phyloP scores from a whole-genome alignment of 768 basidiomycete genomes.

The Suillus plorans region DNA sequence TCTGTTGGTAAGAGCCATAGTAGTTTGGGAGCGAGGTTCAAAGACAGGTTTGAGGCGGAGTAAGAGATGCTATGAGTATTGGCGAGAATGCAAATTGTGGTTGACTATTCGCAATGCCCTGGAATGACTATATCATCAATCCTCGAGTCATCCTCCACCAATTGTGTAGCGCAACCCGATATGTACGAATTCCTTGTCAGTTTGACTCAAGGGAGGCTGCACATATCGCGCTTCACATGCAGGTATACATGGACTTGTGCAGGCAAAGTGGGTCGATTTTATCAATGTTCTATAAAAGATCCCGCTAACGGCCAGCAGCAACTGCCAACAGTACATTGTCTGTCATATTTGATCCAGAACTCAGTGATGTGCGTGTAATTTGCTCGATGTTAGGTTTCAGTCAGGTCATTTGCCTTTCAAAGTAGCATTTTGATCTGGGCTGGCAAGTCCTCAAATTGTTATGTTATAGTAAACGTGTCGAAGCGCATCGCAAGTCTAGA shows the following conservation, averaged over 20 bases:
- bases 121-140: background rate
- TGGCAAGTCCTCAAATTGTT: background rate
- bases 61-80: constrained; percentile 2
- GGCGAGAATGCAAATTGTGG: background rate
- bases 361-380: background rate
- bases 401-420: background rate
- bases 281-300: background rate
- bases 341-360: background rate
- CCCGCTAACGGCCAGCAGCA: background rate
- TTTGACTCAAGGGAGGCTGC: background rate
- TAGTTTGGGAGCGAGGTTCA: constrained; percentile 35
- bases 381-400: background rate
- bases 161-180: background rate
- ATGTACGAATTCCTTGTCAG: background rate
- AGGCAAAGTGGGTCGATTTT: background rate
- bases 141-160: background rate
- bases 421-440: background rate
- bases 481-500: background rate
- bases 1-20: constrained; percentile 34
- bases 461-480: background rate
- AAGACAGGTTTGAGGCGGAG: constrained; percentile 23
- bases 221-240: background rate
- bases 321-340: background rate
- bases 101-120: background rate
- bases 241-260: background rate